These are phyloP conservation scores for Anisodus acutangulus DNA, from an alignment of 257 asterid genomes.

Conservation along the genomic window DNA sequence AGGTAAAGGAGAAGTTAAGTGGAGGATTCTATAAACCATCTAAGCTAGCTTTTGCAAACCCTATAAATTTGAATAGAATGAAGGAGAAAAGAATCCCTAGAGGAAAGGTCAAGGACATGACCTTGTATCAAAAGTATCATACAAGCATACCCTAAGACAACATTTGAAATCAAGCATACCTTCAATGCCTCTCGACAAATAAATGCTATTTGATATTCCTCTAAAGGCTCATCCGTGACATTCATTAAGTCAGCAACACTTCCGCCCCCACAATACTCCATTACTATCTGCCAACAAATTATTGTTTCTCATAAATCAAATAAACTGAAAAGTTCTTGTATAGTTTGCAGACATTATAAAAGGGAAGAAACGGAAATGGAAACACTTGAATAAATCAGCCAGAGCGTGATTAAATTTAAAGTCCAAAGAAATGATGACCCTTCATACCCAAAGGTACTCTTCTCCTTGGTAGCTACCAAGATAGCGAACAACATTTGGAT, in stretches of 20 bases:
- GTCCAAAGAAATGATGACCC: constrained; percentile 18
- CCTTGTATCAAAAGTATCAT: not conserved
- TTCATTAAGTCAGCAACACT: constrained; percentile 98
- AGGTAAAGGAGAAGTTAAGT: not conserved
- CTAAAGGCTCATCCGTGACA: constrained; percentile 84
- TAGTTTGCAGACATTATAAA: not conserved
- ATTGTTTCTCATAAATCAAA: constrained; percentile 32
- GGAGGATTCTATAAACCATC: not conserved
- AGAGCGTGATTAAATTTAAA: not conserved
- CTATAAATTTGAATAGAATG: not conserved
- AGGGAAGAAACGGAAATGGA: constrained; percentile 14
- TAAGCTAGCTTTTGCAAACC: not conserved
- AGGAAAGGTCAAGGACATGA: not conserved
- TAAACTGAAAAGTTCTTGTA: constrained; percentile 24
- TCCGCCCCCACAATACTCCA: constrained; percentile 99
- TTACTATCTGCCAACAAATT: constrained; percentile 83
- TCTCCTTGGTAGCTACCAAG: constrained; percentile 99
- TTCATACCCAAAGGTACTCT: constrained; percentile 94
- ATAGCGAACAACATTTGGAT: constrained; percentile 99
- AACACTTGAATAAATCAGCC: not conserved
- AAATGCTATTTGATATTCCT: constrained; percentile 89
- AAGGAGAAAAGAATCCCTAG: not conserved
- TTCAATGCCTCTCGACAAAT: constrained; percentile 92
- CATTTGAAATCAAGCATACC: constrained; percentile 51
- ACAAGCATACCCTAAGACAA: constrained; percentile 9